Evolutionary conservation across 306 rosid species (phyloP).

Genomic region (Rosa multiflora): DNA sequence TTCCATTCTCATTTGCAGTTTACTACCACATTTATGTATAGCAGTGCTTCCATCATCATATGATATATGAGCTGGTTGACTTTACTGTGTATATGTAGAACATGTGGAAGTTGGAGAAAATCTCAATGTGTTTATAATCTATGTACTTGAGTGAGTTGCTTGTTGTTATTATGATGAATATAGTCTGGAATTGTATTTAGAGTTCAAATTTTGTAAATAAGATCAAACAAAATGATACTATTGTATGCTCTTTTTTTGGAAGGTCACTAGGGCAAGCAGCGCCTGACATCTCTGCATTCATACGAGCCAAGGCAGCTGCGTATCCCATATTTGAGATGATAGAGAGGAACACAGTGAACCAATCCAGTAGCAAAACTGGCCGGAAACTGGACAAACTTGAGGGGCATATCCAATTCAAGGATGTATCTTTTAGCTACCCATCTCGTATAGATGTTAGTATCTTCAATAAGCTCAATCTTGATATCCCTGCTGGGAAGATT

Average conservation of each 20-base stretch:
- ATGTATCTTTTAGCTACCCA: constrained; percentile 78
- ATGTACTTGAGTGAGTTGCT: background rate
- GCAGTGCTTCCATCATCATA: background rate
- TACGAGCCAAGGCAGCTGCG: constrained; percentile 90
- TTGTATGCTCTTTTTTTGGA: constrained; percentile 19
- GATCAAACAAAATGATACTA: background rate
- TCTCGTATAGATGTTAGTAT: constrained; percentile 73
- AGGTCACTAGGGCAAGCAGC: constrained; percentile 98
- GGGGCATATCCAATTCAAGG: constrained; percentile 76
- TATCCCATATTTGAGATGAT: constrained; percentile 95
- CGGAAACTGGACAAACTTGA: constrained; percentile 56
- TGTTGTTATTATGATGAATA: background rate
- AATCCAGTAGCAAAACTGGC: constrained; percentile 53
- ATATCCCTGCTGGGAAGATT: constrained; percentile 86
- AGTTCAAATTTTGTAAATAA: background rate
- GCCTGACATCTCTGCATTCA: constrained; percentile 80
- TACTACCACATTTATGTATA: background rate
- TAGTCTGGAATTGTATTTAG: background rate
- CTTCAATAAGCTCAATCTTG: constrained; percentile 64
- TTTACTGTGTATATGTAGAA: background rate
- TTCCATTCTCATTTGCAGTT: background rate
- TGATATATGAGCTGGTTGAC: background rate
- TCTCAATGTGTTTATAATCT: background rate
- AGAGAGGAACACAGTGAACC: constrained; percentile 73
- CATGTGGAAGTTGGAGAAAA: background rate